phyloP scores from a whole-genome alignment of 805 yeast genomes.

The Suhomyces kilbournensis region DNA sequence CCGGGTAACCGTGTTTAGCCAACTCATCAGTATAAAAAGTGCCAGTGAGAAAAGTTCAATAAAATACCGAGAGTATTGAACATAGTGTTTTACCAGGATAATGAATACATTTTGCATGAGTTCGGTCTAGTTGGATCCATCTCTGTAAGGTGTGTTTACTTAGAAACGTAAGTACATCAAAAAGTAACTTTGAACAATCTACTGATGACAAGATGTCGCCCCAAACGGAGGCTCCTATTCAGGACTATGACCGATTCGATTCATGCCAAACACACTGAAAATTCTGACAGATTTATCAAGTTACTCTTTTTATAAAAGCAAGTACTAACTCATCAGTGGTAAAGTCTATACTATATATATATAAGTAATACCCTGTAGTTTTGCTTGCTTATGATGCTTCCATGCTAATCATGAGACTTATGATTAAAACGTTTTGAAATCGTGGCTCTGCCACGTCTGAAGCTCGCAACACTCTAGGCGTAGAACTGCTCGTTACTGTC shows the following conservation, averaged over 20 bases:
- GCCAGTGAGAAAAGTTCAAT: not conserved
- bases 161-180: not conserved
- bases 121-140: not conserved
- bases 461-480: constrained; percentile 17
- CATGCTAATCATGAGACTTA: constrained; percentile 63
- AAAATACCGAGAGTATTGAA: too few relatives aligned
- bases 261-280: constrained; percentile 65
- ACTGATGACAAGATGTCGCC: constrained; percentile 73
- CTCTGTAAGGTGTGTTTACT: not conserved
- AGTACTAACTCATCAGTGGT: not conserved
- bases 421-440: constrained; percentile 40
- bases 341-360: not conserved
- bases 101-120: not conserved
- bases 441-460: constrained; percentile 34
- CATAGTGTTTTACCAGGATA: not conserved
- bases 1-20: not conserved
- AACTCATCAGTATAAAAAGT: not conserved
- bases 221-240: constrained; percentile 65
- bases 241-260: constrained; percentile 71
- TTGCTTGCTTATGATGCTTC: constrained; percentile 47
- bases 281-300: constrained; percentile 45
- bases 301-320: constrained; percentile 1
- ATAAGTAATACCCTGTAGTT: not conserved
- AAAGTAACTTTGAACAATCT: not conserved
- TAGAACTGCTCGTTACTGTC: not conserved